A percentile compares a stretch with the other conserved stretches of the same genome.
Conservation (phyloP, 768 basidiomycete genomes). For the Suillus hirtellus region DNA sequence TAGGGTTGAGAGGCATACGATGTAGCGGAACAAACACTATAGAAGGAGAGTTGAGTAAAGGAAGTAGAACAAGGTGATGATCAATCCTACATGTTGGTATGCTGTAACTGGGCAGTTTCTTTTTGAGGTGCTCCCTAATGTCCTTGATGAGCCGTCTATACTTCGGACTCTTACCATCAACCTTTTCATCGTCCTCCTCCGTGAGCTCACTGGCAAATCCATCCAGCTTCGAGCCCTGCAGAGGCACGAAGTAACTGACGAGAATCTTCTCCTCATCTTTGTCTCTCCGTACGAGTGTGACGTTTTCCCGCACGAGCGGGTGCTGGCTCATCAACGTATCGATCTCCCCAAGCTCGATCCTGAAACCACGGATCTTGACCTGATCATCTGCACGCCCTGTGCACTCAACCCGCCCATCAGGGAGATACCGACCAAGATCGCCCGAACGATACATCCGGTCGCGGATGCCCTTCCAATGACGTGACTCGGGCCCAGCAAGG, state of each 20-base stretch:
- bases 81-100: slow-evolving; percentile 77
- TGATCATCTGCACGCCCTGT: slow-evolving; percentile 98
- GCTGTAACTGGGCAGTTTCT: slow-evolving; percentile 93
- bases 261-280: slow-evolving; percentile 99
- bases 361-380: slow-evolving; percentile 98
- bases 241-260: slow-evolving; percentile 94
- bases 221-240: slow-evolving; percentile 64
- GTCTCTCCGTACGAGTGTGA: slow-evolving; percentile 93
- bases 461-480: slow-evolving; percentile 91
- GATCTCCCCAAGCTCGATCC: slow-evolving; percentile 97
- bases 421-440: slow-evolving; percentile 92
- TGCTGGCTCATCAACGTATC: slow-evolving; percentile 95
- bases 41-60: slow-evolving; percentile 1
- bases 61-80: slow-evolving; percentile 5
- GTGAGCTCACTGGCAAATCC: slow-evolving; percentile 70
- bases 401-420: slow-evolving; percentile 93
- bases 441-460: slow-evolving; percentile 98
- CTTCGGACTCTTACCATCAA: slow-evolving; percentile 69
- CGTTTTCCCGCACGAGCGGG: slow-evolving; percentile 93
- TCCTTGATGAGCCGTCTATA: slow-evolving; percentile 90
- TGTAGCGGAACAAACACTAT: slow-evolving; percentile 91
- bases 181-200: slow-evolving; percentile 43
- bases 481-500: slow-evolving; percentile 68
- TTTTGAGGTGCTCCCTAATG: slow-evolving; percentile 93
- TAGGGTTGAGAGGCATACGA: slow-evolving; percentile 97